Base-by-base conservation (phyloP, 2,329 filamentous ascomycete species). In the Coniosporium tulheliwenetii region DNA sequence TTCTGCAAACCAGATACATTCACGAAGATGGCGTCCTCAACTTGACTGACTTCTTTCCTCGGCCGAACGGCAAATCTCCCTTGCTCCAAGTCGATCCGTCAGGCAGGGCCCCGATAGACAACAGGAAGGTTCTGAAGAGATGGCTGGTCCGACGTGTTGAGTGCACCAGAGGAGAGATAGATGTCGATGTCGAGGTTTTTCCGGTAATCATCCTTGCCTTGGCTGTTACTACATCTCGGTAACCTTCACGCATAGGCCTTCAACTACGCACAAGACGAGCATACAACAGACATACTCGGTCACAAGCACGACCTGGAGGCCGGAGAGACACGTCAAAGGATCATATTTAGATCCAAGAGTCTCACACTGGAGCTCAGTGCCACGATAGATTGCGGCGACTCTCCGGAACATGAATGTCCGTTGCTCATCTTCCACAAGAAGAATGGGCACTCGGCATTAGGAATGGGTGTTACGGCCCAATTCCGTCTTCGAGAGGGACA, bases 1-100 rank as follows among this genome's bases (percentile, higher is more conserved):
- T 86, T 44, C 64, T 86, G 2, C 78, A 85, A 55, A 86, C 82
- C 1, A 70, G 81, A n/a, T 85, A 81, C 56, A 79, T 85, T 47
- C 73, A 80, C 46, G 81, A 86, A 49, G 73, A 81, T 42, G 82
- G 81, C 1, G 81, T 85, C 1, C 73, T 81, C 9, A 79, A 82
- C 41, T 56, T 86, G 29, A 66, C 82, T 12, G 81, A 86, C 55
- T 86, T 85, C 60, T 85, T 86, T 48, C 81, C 81, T 0, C 70
- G 81, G 1, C 79, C 80, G 9, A 77, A 73, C 40, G 48, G 53
- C 52, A 73, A 69, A 39, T 68, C 69, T 30, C 63, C 63, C 34
- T 68, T 77, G 26, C 57, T 75, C 13, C 45, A 51, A 50, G 30
- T 51, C 10, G 52, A 55, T 19, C 45, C 44, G 5, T 19, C 29